Base-by-base conservation (phyloP, 2,329 filamentous ascomycete species). In the Fusarium verrucosum region DNA sequence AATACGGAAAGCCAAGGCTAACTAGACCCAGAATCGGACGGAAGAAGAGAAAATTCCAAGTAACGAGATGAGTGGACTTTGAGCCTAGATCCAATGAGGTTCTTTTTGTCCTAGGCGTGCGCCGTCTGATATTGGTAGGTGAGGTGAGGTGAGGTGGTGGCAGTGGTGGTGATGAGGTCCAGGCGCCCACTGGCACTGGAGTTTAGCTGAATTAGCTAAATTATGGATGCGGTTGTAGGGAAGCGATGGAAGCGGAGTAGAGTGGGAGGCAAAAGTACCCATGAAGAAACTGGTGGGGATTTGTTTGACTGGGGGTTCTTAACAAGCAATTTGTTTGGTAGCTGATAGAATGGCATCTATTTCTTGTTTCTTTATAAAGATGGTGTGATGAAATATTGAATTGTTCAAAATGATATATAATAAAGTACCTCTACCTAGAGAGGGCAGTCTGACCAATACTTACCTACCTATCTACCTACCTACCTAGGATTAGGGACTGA, bases 11-110 rank as follows among this genome's bases (percentile, higher is more conserved):
- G 57, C 58, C 58, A 66, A 60, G 62, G 42, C 58, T 40, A 36
- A 46, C 58, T 62, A 61, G 58, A 56, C 51, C 56, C 37, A 62
- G 36, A 47, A 51, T 50, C 40, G 57, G 43, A 46, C 26, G 43
- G 25, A 51, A 43, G 38, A 25, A 42, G 28, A 53, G 43, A 50
- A 55, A 66, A 64, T 51, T 66, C 62, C 62, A 66, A 41, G 52
- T 44, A 45, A 58, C 20, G 55, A 62, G 45, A 54, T 47, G 62
- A 62, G 58, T 60, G 58, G 53, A 58, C 49, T 63, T 63, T 50
- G 50, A 38, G 55, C 40, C 49, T 45, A 57, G 56, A 46, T 47
- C 56, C 50, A 41, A 50, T 55, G 23, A 36, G 37, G 35, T 44
- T 32, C 44, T 54, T 54, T 50, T 53, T 46, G 57, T 61, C 56